phyloP scores from a whole-genome alignment of 805 yeast genomes.

The Cyberlindnera mississippiensis region DNA sequence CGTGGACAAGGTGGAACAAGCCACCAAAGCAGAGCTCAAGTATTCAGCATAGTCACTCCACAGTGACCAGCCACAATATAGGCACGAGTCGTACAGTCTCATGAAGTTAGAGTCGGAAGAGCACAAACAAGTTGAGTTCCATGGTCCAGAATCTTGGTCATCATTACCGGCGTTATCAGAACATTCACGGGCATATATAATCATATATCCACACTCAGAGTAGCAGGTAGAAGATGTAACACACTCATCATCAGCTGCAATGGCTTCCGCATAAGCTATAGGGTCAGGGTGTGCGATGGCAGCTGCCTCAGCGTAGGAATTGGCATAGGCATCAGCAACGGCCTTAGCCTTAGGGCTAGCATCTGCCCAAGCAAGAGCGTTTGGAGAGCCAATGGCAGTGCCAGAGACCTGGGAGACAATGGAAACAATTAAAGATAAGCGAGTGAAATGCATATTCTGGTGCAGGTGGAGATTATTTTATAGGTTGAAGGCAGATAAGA shows the following conservation, averaged over 20 bases:
- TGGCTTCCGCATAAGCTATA: slow-evolving; percentile 1
- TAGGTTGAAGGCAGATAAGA: too few relatives aligned
- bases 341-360: slow-evolving; percentile 6
- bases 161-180: not conserved
- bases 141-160: slow-evolving; percentile 3
- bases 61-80: slow-evolving; percentile 35
- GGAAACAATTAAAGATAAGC: slow-evolving; percentile 8
- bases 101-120: slow-evolving; percentile 22
- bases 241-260: slow-evolving; percentile 4
- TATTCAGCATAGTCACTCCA: slow-evolving; percentile 28
- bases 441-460: slow-evolving; percentile 10
- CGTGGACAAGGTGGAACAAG: slow-evolving; percentile 6
- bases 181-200: slow-evolving; percentile 1
- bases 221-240: slow-evolving; percentile 16
- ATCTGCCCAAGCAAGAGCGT: slow-evolving; percentile 8
- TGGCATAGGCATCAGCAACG: slow-evolving; percentile 8
- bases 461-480: too few relatives aligned
- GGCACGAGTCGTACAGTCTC: slow-evolving; percentile 23
- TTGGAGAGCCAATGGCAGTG: slow-evolving; percentile 5
- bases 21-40: slow-evolving; percentile 10
- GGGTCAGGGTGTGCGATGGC: slow-evolving; percentile 7
- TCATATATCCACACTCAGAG: slow-evolving; percentile 4
- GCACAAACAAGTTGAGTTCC: slow-evolving; percentile 12
- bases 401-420: slow-evolving; percentile 6
- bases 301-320: slow-evolving; percentile 6